Evolutionary conservation across 352 stramenopile genomes (phyloP), one percentile per base, ranked within the genome.

Genomic region (Globisporangium cystogenes): DNA sequence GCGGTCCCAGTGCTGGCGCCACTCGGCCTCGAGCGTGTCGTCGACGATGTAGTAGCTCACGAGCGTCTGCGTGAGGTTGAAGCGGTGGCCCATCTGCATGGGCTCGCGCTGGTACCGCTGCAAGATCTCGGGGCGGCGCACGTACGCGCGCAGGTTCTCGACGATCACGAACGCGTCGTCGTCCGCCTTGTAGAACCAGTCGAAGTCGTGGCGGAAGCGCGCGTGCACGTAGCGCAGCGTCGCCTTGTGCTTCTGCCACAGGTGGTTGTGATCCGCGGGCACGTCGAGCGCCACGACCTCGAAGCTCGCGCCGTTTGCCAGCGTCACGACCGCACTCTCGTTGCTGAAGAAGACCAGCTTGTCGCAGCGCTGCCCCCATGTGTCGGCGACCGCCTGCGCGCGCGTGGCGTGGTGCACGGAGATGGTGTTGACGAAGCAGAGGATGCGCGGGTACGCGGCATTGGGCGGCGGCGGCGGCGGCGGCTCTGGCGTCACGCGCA

Each of bases 171-270:
- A 93, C 7, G 82, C 79, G 51, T 93, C 82, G 60, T 93, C 82
- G 48, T 93, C 82, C 1, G 75, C 73, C 55, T 93, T 93, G 67
- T 93, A 93, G 55, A 93, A 90, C 82, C 82, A 93, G 65, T 93
- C 79, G 50, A 75, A 93, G 23, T 82, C 77, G 64, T 93, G 71
- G 4, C 79, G 82, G 46, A 84, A 90, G 59, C 76, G 62, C 35
- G 76, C 44, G 64, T 89, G 73, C 21, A 90, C 74, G 55, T 90
- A 90, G 29, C 69, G 61, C 24, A 93, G 60, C 43, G 67, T 90
- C 20, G 65, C 73, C 57, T 90, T 90, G 65, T 89, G 77, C 67
- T 93, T 93, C 53, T 88, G 78, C 79, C 80, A 90, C 39, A 93
- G 55, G 53, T 93, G 79, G 55, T 93, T 85, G 55, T 93, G 78